Conservation (phyloP, 805 yeast species). For the Pichia eremophila region DNA sequence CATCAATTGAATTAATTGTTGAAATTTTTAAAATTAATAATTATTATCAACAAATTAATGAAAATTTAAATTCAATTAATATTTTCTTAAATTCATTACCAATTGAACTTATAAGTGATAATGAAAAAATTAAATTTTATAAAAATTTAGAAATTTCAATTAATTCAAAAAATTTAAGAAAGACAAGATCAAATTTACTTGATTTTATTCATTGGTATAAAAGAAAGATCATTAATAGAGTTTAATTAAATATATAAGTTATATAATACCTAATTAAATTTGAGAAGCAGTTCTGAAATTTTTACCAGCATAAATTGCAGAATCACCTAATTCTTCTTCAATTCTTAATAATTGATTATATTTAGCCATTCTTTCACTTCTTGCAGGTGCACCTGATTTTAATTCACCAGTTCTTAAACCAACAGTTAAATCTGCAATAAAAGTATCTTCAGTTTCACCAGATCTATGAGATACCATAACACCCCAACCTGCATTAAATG, state of each 20-base stretch:
- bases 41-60: conserved; percentile 33
- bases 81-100: conserved; percentile 49
- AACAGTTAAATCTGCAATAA: conserved; percentile 95
- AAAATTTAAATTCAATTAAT: conserved; percentile 50
- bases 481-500: conserved; percentile 97
- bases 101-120: conserved; percentile 48
- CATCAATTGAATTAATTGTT: conserved; percentile 64
- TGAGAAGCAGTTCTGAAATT: conserved; percentile 61
- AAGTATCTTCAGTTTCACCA: conserved; percentile 98
- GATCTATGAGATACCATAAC: conserved; percentile 99
- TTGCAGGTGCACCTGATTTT: conserved; percentile 99
- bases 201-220: conserved; percentile 81
- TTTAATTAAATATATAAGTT: too few relatives aligned
- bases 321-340: conserved; percentile 97
- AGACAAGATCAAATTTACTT: conserved; percentile 60
- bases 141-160: conserved; percentile 50
- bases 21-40: conserved; percentile 49
- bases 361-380: conserved; percentile 99
- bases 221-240: conserved; percentile 51
- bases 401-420: conserved; percentile 98
- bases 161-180: conserved; percentile 58
- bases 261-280: too few relatives aligned
- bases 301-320: conserved; percentile 92
- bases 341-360: conserved; percentile 97
- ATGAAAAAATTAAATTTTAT: conserved; percentile 59